Evolutionary conservation across 2,329 filamentous ascomycete species (phyloP).

Genomic region (Fusarium penzigii): DNA sequence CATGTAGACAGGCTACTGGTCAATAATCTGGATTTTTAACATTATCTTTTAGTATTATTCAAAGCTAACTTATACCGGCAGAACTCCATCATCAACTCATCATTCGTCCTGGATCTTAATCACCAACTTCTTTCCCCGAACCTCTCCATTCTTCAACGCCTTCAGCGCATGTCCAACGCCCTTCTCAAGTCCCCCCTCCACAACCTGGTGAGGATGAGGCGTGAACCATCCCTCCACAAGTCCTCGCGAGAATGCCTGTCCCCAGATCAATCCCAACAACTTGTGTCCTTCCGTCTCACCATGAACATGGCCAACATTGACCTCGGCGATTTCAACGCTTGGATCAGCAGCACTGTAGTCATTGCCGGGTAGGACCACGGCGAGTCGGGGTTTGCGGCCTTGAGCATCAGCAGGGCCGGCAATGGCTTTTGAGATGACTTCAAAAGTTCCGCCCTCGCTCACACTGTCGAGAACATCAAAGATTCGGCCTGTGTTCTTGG

Average conservation of each 20-base stretch:
- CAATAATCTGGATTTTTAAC: too few species aligned
- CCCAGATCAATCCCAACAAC: conserved; percentile 3
- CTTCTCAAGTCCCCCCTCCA: not conserved
- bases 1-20: too few species aligned
- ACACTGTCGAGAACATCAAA: conserved; percentile 1
- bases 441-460: not conserved
- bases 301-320: not conserved
- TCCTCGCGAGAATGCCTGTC: conserved; percentile 1
- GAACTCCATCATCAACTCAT: too few species aligned
- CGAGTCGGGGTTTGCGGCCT: not conserved
- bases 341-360: not conserved
- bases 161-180: not conserved
- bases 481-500: conserved; percentile 2
- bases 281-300: not conserved
- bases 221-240: conserved; percentile 18
- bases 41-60: too few species aligned
- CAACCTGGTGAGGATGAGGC: conserved; percentile 7
- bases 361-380: not conserved
- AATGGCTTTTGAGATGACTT: not conserved
- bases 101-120: too few species aligned
- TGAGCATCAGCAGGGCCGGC: not conserved
- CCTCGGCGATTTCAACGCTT: not conserved
- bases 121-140: too few species aligned
- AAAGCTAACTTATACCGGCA: too few species aligned
- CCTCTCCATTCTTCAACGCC: not conserved